phyloP scores from a whole-genome alignment of 331 rosid genomes.

The Dryas integrifolia region DNA sequence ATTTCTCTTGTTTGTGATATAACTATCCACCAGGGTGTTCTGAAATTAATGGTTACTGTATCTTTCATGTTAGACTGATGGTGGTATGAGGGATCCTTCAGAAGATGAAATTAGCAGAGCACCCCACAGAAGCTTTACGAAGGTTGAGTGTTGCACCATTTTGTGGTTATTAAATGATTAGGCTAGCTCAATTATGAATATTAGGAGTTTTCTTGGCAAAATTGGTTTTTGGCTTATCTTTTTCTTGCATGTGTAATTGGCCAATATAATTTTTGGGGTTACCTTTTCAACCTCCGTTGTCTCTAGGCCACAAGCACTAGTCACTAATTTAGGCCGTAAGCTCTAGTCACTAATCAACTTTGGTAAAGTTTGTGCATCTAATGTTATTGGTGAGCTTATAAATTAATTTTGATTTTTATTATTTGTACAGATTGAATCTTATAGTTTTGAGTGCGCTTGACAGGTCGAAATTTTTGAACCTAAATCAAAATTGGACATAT shows the following conservation, averaged over 20 bases:
- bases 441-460: background rate
- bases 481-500: slow-evolving; percentile 30
- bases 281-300: background rate
- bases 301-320: background rate
- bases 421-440: background rate
- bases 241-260: background rate
- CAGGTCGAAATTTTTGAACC: slow-evolving; percentile 58
- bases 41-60: background rate
- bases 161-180: background rate
- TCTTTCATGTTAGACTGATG: slow-evolving; percentile 40
- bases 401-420: background rate
- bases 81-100: slow-evolving; percentile 45
- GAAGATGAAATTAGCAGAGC: slow-evolving; percentile 36
- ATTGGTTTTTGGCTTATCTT: background rate
- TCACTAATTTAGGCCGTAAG: background rate
- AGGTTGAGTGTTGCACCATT: slow-evolving; percentile 30
- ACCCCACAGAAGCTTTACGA: slow-evolving; percentile 51
- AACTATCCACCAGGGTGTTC: background rate
- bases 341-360: background rate
- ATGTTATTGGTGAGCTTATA: background rate
- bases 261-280: background rate
- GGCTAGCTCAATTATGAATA: background rate
- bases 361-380: background rate
- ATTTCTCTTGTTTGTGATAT: slow-evolving; percentile 1
- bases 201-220: background rate